Evolutionary conservation across 345 rosid genomes (phyloP), one percentile per base, ranked within the genome.

Genomic region (Rhizophora apiculata): DNA sequence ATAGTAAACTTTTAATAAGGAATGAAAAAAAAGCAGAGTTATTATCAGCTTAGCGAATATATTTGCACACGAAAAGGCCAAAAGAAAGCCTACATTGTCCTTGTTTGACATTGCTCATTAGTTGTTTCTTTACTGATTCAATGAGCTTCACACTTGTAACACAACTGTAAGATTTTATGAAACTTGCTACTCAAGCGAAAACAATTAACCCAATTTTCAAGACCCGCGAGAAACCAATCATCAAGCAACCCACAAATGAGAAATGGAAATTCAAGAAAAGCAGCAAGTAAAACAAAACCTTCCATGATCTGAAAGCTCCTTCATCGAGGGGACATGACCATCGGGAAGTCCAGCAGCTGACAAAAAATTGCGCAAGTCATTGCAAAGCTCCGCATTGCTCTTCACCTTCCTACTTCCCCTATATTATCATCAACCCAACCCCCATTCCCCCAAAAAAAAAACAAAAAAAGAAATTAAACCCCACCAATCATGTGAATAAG

Each of bases 231-330:
- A 56, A 56, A 56, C 9, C 10, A 21, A 36, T 29, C 16, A 48
- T 32, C 5, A 72, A 71, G 26, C 61, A 56, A 58, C 57, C 29
- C 20, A 80, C 4, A 13, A 16, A 65, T 51, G 22, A 43, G 62
- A 64, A 51, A 6, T 43, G 9, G 39, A 37, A 18, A n/a, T 13
- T 67, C 56, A 54, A 26, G 9, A 53, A 53, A 8, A 67, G 57
- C 15, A 63, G 39, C 21, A 34, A 13, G 66, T 34, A 59, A 58
- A 32, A 8, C 21, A 34, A 34, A 67, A 95, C 99, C 99, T 92
- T 88, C 93, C 94, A 71, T 88, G 82, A 67, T 77, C 81, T 13
- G 82, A 79, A 58, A 95, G 87, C 75, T 92, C 99, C 82, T 92
- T 95, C 74, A 75, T 60, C 49, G 97, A 81, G 3, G 97, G 99